Base-by-base conservation (phyloP, 345 rosid species). In the Turritis glabra region DNA sequence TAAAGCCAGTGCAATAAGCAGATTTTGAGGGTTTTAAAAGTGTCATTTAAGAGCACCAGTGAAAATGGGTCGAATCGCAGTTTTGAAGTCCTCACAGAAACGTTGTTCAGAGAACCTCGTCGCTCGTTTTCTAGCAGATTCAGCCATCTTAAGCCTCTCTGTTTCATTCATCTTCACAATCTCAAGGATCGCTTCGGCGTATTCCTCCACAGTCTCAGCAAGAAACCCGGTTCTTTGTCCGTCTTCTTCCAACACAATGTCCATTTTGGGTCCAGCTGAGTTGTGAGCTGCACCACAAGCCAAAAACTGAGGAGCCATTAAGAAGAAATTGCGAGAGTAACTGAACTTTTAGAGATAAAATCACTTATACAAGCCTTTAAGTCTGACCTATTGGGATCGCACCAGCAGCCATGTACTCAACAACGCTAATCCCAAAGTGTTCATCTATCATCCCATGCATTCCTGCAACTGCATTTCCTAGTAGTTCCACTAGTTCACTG, bases 181-280 rank as follows among this genome's bases (percentile, higher is more conserved):
- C 72, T 79, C 79, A 53, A 90, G 50, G 43, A 92, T 89, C 32
- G 96, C 98, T 57, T 87, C 86, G 0, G 92, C 90, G 64, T 86
- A 89, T 66, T 92, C 96, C 73, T 86, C 94, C 2, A 82, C 81
- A 1, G 30, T 85, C 76, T 85, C 86, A 7, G 97, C 92, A 62
- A 95, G 99, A 81, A 88, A 89, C 58, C 99, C 98, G 0, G 97
- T 90, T 79, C 80, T 84, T 68, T 82, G 78, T 25, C 96, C 94
- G 5, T 90, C 88, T 84, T 95, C 98, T 79, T 90, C 96, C 59
- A 89, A 74, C 55, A 92, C 94, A 67, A 95, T 90, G 77, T 92
- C 97, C 99, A 95, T 92, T 71, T 86, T 90, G 2, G 98, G 98
- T 19, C 98, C 96, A 38, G 97, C 99, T 3, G 98, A 90, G 75